A percentile compares a stretch with the other conserved stretches of the same genome.
Evolutionary conservation across 2,329 filamentous ascomycete genomes (phyloP).

Genomic region (Colletotrichum eremochloae): DNA sequence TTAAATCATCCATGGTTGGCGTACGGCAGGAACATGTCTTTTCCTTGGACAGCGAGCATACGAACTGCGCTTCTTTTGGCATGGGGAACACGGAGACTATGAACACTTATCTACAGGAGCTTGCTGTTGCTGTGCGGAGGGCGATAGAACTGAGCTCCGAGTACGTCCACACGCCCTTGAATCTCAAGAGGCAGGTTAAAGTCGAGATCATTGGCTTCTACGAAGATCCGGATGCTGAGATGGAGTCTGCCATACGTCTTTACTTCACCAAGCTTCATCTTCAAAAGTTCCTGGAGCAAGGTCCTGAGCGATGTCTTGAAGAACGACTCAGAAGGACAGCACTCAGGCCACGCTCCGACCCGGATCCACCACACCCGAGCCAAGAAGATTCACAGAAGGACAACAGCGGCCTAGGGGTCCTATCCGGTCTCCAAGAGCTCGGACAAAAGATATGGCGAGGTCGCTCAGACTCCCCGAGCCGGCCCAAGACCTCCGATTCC

Average conservation of each 20-base stretch:
- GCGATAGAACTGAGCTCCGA: conserved; percentile 53
- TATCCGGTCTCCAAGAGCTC: conserved; percentile 21
- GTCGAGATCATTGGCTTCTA: conserved; percentile 73
- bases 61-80: conserved; percentile 68
- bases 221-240: conserved; percentile 61
- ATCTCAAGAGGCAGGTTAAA: conserved; percentile 65
- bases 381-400: conserved; percentile 5
- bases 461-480: conserved; percentile 28
- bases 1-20: conserved; percentile 66
- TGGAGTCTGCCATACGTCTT: conserved; percentile 58
- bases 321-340: conserved; percentile 61
- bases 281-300: conserved; percentile 67
- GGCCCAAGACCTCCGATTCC: conserved; percentile 34
- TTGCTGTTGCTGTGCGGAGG: conserved; percentile 54
- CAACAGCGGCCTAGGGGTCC: conserved; percentile 19
- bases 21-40: conserved; percentile 66
- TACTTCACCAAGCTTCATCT: conserved; percentile 66
- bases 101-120: conserved; percentile 49
- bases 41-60: conserved; percentile 67
- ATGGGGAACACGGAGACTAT: conserved; percentile 63
- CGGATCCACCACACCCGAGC: background rate
- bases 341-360: conserved; percentile 7
- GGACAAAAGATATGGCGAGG: conserved; percentile 15
- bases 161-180: conserved; percentile 58
- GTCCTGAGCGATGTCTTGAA: conserved; percentile 67